phyloP scores from a whole-genome alignment of 2,329 filamentous ascomycete species.

The Sclerotinia subarctica region DNA sequence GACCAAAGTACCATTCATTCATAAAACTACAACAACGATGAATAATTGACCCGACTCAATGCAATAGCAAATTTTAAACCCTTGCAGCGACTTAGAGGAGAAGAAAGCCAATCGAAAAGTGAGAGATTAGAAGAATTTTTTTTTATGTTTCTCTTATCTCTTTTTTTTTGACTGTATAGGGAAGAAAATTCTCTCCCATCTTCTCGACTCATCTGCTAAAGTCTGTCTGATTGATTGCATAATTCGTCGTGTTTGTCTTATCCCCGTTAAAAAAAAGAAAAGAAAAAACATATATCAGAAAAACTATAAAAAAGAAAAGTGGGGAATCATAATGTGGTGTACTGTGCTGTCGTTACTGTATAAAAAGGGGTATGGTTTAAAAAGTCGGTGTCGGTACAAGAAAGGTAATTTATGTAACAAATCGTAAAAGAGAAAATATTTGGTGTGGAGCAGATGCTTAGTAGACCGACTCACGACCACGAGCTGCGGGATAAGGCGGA shows the following conservation, averaged over 20 bases:
- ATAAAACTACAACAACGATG: slow-evolving; percentile 18
- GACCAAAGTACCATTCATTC: neutral
- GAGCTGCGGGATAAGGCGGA: neutral
- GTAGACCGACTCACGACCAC: neutral
- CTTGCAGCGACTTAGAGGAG: neutral
- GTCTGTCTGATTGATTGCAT: slow-evolving; percentile 4
- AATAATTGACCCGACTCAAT: slow-evolving; percentile 6
- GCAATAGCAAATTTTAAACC: slow-evolving; percentile 2
- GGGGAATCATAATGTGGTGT: slow-evolving; percentile 19
- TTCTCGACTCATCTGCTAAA: neutral
- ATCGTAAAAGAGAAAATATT: neutral
- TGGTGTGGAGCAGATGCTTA: neutral
- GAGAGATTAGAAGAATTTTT: neutral
- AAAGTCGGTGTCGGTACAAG: slow-evolving; percentile 20
- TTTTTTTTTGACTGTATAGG: neutral
- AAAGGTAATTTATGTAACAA: slow-evolving; percentile 20
- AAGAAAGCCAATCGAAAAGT: neutral
- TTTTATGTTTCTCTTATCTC: neutral
- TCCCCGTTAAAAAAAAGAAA: slow-evolving; percentile 11
- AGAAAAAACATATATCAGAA: slow-evolving; percentile 1
- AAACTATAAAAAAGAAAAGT: slow-evolving; percentile 8
- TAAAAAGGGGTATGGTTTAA: slow-evolving; percentile 14
- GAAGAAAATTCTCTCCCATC: neutral
- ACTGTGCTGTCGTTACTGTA: slow-evolving; percentile 20
- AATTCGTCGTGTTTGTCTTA: slow-evolving; percentile 12